phyloP scores from a whole-genome alignment of 495 filamentous ascomycete species.

The Penicillium soppii region DNA sequence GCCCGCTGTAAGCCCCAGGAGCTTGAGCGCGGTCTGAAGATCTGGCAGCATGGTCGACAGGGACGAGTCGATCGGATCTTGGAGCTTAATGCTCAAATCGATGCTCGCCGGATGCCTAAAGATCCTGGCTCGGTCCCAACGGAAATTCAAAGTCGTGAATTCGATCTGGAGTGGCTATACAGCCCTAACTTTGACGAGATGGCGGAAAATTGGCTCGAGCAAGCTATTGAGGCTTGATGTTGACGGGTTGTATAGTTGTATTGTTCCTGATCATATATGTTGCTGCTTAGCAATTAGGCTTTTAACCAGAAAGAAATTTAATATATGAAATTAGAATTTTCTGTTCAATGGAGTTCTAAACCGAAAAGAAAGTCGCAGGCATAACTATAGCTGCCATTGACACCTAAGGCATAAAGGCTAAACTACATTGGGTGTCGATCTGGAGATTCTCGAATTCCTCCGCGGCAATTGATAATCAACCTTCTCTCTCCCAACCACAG shows the following conservation, averaged over 20 bases:
- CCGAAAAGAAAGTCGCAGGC: background rate
- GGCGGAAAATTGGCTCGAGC: slow-evolving; percentile 22
- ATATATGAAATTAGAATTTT: too few relatives aligned
- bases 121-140: background rate
- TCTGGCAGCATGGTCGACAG: slow-evolving; percentile 34
- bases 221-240: background rate
- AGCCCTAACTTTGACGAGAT: slow-evolving; percentile 26
- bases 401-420: slow-evolving; percentile 19
- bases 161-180: slow-evolving; percentile 38
- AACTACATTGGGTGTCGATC: slow-evolving; percentile 20
- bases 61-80: slow-evolving; percentile 29
- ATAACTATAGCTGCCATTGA: background rate
- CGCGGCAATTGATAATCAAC: slow-evolving; percentile 6
- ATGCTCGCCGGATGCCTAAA: slow-evolving; percentile 32
- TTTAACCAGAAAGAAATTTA: too few relatives aligned
- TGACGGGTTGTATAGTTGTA: background rate
- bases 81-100: slow-evolving; percentile 31
- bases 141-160: slow-evolving; percentile 30
- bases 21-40: slow-evolving; percentile 15
- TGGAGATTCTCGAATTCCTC: slow-evolving; percentile 24
- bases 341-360: background rate
- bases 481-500: slow-evolving; percentile 7
- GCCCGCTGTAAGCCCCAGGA: slow-evolving; percentile 4
- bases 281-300: too few relatives aligned
- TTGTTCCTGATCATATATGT: too few relatives aligned